Conservation (phyloP, 495 filamentous ascomycete genomes). For the Penicillium goetzii region DNA sequence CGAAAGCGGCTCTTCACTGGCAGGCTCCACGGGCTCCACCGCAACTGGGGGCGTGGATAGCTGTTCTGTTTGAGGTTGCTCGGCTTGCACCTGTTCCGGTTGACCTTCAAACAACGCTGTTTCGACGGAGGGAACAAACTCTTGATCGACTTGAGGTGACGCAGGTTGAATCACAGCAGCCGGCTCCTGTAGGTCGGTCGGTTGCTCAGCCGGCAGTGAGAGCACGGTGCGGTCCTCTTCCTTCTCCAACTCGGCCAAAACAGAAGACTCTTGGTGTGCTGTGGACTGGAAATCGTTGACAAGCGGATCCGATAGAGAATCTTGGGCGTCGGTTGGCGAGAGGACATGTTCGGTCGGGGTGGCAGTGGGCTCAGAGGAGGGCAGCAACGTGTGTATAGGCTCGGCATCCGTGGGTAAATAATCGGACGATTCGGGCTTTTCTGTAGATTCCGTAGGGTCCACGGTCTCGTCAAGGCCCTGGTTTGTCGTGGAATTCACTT, state of each 20-base stretch:
- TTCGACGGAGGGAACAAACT: neutral
- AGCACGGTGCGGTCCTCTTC: neutral
- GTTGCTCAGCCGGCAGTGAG: neutral
- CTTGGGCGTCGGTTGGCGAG: neutral
- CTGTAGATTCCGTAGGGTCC: neutral
- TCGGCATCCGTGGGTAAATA: neutral
- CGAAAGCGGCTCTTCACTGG: neutral
- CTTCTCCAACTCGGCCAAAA: neutral
- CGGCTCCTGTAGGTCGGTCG: neutral
- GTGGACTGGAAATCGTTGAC: neutral
- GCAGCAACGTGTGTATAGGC: neutral
- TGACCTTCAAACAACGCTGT: neutral
- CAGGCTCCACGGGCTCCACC: neutral
- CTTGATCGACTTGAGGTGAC: neutral
- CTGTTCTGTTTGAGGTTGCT: neutral
- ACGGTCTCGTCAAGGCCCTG: neutral
- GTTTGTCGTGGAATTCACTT: neutral
- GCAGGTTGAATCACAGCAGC: neutral
- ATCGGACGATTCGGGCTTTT: neutral
- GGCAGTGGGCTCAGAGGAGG: neutral
- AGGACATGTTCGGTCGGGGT: neutral
- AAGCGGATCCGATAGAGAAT: neutral
- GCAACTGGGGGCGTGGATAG: neutral
- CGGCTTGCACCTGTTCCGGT: neutral
- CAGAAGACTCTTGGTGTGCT: neutral